Percentiles rank a stretch among this genome's conserved stretches.
Conservation (phyloP, 2,329 filamentous ascomycete genomes). For the Fusarium zealandicum region DNA sequence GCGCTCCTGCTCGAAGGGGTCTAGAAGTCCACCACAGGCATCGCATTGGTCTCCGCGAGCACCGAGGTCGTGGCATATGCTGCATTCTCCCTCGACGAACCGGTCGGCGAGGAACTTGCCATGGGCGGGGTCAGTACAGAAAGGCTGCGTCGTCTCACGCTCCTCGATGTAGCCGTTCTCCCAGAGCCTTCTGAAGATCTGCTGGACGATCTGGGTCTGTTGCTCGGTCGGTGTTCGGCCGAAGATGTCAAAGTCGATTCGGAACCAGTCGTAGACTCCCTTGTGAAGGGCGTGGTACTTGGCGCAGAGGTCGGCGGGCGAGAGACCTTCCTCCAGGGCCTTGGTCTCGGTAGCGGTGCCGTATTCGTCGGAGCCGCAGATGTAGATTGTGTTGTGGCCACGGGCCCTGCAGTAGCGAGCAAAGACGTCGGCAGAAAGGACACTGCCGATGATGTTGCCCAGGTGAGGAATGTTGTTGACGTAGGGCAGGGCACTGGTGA, state of each 20-base stretch:
- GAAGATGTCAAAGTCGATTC: slow-evolving; percentile 93
- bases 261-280: slow-evolving; percentile 95
- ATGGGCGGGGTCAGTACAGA: slow-evolving; percentile 74
- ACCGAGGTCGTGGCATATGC: slow-evolving; percentile 74
- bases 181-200: slow-evolving; percentile 87
- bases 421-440: slow-evolving; percentile 89
- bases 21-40: slow-evolving; percentile 74
- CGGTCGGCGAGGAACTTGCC: slow-evolving; percentile 83
- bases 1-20: slow-evolving; percentile 67
- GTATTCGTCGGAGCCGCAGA: slow-evolving; percentile 92
- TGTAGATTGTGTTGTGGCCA: slow-evolving; percentile 79
- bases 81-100: slow-evolving; percentile 82
- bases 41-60: slow-evolving; percentile 79
- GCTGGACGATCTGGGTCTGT: slow-evolving; percentile 92
- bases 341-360: slow-evolving; percentile 96
- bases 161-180: slow-evolving; percentile 90
- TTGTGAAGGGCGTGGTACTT: slow-evolving; percentile 93
- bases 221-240: slow-evolving; percentile 87
- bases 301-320: slow-evolving; percentile 83
- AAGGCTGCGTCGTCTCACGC: slow-evolving; percentile 86
- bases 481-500: slow-evolving; percentile 92
- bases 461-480: slow-evolving; percentile 79
- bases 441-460: slow-evolving; percentile 86
- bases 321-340: slow-evolving; percentile 85
- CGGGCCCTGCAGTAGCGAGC: slow-evolving; percentile 81